These are phyloP conservation scores for Mycosphaerella arachidis DNA, from an alignment of 2,329 filamentous ascomycete species.

Conservation along the genomic window DNA sequence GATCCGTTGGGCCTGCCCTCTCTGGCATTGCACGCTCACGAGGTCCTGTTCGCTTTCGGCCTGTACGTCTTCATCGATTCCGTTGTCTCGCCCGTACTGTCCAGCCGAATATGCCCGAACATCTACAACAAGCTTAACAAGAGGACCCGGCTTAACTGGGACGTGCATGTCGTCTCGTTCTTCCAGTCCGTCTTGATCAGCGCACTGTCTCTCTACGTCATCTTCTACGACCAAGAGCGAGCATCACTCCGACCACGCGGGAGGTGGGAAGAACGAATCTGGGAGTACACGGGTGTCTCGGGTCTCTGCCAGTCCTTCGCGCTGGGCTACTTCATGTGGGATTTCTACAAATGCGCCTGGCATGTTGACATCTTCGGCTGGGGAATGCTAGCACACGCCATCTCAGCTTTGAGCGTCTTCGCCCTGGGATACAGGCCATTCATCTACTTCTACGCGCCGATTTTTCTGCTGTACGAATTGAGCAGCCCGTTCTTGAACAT, in stretches of 20 bases:
- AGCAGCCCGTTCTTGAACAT: slow-evolving; percentile 81
- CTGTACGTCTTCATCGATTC: slow-evolving; percentile 66
- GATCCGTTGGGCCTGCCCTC: slow-evolving; percentile 59
- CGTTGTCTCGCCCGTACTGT: slow-evolving; percentile 64
- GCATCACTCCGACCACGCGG: slow-evolving; percentile 45
- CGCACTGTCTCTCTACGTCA: slow-evolving; percentile 67
- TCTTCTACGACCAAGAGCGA: slow-evolving; percentile 64
- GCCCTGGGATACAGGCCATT: slow-evolving; percentile 76
- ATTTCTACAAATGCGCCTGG: slow-evolving; percentile 64
- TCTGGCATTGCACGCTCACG: slow-evolving; percentile 72
- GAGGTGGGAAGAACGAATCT: slow-evolving; percentile 61
- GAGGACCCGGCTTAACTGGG: slow-evolving; percentile 71
- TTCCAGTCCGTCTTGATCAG: slow-evolving; percentile 72
- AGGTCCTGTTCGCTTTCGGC: slow-evolving; percentile 62
- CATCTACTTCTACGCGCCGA: slow-evolving; percentile 74
- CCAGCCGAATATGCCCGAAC: slow-evolving; percentile 56
- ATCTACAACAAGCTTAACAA: slow-evolving; percentile 60
- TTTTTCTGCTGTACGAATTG: slow-evolving; percentile 83
- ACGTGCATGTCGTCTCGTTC: slow-evolving; percentile 81
- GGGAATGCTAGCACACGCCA: slow-evolving; percentile 73
- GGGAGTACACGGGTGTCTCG: slow-evolving; percentile 68
- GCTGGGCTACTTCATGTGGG: slow-evolving; percentile 80
- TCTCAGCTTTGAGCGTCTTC: slow-evolving; percentile 70
- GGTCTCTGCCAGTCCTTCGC: slow-evolving; percentile 74
- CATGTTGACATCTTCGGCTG: slow-evolving; percentile 68